A percentile compares a stretch with the other conserved stretches of the same genome.
These are phyloP conservation scores for Amphicarpaea edgeworthii DNA, from an alignment of 306 rosid species.

Conservation along the genomic window DNA sequence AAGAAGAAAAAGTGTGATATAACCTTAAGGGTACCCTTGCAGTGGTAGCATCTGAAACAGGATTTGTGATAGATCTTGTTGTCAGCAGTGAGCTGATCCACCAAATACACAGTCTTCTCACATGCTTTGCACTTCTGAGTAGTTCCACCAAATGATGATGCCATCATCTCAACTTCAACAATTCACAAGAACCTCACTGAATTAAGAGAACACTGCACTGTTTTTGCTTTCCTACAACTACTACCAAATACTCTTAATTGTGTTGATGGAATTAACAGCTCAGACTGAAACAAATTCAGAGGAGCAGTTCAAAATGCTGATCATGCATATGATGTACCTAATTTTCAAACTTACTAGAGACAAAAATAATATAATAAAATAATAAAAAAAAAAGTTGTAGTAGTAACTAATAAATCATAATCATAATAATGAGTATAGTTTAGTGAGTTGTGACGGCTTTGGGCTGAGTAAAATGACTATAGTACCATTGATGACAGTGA, in stretches of 20 bases:
- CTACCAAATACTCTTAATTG: neutral
- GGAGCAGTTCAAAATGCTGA: conserved; percentile 17
- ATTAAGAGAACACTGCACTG: neutral
- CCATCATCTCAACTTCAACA: conserved; percentile 65
- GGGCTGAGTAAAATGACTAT: conserved; percentile 28
- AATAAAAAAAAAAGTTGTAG: neutral
- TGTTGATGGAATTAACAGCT: conserved; percentile 51
- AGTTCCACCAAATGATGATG: conserved; percentile 84
- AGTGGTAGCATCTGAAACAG: conserved; percentile 95
- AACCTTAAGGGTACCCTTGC: conserved; percentile 97
- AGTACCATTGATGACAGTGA: conserved; percentile 6
- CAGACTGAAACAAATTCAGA: conserved; percentile 38
- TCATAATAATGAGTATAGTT: neutral
- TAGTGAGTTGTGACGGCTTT: conserved; percentile 15
- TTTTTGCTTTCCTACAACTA: neutral
- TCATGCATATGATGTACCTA: conserved; percentile 4
- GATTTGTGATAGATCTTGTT: conserved; percentile 84
- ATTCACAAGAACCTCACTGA: conserved; percentile 13
- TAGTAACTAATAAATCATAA: neutral
- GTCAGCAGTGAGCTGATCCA: conserved; percentile 92
- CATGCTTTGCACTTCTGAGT: conserved; percentile 93
- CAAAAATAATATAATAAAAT: conserved; percentile 39
- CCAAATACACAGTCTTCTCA: conserved; percentile 87
- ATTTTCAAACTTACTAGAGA: conserved; percentile 16
- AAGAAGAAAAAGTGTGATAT: neutral